Evolutionary conservation across 164 flowering plant species (phyloP).

Genomic region (Akebia trifoliata): DNA sequence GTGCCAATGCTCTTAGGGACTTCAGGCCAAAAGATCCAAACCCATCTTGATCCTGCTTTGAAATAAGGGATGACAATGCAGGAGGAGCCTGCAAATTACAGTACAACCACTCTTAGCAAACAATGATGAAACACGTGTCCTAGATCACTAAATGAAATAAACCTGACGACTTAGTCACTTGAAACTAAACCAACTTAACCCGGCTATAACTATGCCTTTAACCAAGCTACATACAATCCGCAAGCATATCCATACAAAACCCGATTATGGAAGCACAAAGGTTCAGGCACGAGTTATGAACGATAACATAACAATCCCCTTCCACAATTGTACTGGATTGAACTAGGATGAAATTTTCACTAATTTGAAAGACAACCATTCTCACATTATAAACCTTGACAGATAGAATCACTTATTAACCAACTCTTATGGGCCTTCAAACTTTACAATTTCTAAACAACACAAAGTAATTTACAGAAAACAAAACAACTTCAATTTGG

Average conservation of each 20-base stretch:
- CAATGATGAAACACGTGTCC: not conserved
- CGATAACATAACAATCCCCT: too few relatives aligned
- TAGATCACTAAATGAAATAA: not conserved
- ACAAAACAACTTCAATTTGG: not conserved
- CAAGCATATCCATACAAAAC: too few relatives aligned
- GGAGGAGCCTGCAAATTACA: constrained; percentile 49
- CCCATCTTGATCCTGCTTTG: constrained; percentile 53
- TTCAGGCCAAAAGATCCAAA: constrained; percentile 45
- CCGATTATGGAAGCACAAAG: too few relatives aligned
- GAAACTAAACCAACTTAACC: not conserved
- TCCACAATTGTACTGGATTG: not conserved
- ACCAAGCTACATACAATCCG: not conserved
- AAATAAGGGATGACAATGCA: constrained; percentile 38
- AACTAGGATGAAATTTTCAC: not conserved
- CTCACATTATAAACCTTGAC: not conserved
- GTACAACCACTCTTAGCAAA: constrained; percentile 2
- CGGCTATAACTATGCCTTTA: not conserved
- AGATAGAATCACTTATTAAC: not conserved
- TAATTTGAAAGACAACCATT: not conserved
- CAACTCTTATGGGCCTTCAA: not conserved
- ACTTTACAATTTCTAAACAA: not conserved
- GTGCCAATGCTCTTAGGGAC: constrained; percentile 65
- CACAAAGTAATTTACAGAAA: not conserved
- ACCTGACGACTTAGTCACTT: not conserved
- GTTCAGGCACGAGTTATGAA: too few relatives aligned